phyloP scores from a whole-genome alignment of 2,329 filamentous ascomycete species.

The Eutypa lata region DNA sequence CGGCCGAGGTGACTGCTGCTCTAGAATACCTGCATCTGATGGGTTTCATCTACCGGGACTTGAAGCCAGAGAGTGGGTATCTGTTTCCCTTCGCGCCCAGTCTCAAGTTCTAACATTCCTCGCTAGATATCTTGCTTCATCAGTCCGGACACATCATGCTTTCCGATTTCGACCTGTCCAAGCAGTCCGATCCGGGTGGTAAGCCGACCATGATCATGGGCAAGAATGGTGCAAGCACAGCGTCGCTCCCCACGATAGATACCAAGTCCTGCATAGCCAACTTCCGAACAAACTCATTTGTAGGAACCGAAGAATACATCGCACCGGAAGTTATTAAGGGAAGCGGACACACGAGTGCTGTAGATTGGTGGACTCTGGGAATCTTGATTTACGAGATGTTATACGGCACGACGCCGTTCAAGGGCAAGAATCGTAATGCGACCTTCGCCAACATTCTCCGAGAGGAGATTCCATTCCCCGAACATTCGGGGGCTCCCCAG shows the following conservation, averaged over 20 bases:
- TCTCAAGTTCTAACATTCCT: constrained; percentile 30
- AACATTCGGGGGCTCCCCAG: constrained; percentile 77
- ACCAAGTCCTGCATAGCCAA: constrained; percentile 98
- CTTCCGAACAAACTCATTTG: constrained; percentile 97
- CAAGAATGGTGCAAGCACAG: constrained; percentile 81
- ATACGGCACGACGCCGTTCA: constrained; percentile 97
- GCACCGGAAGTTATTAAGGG: constrained; percentile 98
- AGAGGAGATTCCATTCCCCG: constrained; percentile 94
- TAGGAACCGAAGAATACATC: constrained; percentile 98
- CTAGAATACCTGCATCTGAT: constrained; percentile 96
- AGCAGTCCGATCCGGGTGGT: constrained; percentile 93
- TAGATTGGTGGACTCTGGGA: constrained; percentile 98
- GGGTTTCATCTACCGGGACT: constrained; percentile 97
- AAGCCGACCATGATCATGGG: constrained; percentile 97
- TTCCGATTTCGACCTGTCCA: constrained; percentile 96
- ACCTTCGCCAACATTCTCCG: constrained; percentile 96
- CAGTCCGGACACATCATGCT: constrained; percentile 99
- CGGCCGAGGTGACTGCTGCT: constrained; percentile 93
- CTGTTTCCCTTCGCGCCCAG: constrained; percentile 7
- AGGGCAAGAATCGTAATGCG: constrained; percentile 97
- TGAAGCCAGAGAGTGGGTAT: constrained; percentile 92
- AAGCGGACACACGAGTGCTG: constrained; percentile 94
- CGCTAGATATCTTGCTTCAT: constrained; percentile 86
- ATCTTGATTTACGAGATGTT: constrained; percentile 99
- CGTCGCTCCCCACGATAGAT: constrained; percentile 91